Conservation (phyloP, 2,329 filamentous ascomycete genomes). For the Colletotrichum orchidophilum region DNA sequence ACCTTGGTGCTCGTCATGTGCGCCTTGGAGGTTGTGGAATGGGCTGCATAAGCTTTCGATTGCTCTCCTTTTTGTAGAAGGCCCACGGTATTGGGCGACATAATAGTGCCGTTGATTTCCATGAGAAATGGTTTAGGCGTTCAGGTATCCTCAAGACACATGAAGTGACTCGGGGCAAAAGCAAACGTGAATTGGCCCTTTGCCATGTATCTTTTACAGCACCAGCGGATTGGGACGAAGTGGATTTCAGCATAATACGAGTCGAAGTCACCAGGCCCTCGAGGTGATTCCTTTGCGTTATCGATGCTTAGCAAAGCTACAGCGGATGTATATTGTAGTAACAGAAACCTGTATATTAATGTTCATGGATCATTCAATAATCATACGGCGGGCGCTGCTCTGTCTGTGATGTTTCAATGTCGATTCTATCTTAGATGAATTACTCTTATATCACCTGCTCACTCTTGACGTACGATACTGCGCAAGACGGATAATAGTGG, state of each 20-base stretch:
- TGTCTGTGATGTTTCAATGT: constrained; percentile 43
- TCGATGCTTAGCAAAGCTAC: background rate
- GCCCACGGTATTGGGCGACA: background rate
- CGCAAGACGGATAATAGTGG: no score
- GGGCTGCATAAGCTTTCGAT: constrained; percentile 63
- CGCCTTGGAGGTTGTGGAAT: constrained; percentile 91
- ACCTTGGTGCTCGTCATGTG: constrained; percentile 91
- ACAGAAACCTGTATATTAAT: background rate
- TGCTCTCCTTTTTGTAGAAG: constrained; percentile 1
- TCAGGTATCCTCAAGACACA: background rate
- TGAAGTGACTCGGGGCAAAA: background rate
- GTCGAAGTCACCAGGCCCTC: background rate
- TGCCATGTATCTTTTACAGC: background rate
- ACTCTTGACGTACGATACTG: no score
- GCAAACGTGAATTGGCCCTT: background rate
- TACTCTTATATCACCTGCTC: no score
- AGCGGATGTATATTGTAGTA: background rate
- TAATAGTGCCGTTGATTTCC: background rate
- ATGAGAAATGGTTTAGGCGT: background rate
- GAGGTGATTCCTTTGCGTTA: background rate
- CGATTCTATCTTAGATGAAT: constrained; percentile 44
- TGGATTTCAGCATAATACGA: background rate
- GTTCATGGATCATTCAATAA: background rate
- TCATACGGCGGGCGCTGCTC: no score
- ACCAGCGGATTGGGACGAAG: background rate